Evolutionary conservation across 306 rosid species (phyloP), one percentile per base, ranked within the genome.

Genomic region (Coriaria nepalensis): DNA sequence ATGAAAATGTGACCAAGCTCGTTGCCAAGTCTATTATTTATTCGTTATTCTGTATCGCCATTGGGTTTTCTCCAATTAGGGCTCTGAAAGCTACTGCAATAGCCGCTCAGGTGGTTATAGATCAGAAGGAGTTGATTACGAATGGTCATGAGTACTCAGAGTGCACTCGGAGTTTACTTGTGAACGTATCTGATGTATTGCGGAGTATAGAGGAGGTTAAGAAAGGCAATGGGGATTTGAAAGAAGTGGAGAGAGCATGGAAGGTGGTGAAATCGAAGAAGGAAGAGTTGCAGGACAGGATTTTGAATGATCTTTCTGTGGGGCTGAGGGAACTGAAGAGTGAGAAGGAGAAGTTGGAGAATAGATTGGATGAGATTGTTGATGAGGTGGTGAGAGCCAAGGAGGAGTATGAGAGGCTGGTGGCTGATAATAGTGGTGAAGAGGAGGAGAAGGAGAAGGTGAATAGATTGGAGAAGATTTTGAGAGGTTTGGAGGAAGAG

Each of bases 251-350:
- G 66, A 52, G 0, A 46, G 80, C 82, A 2, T 35, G 70, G 79
- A 40, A 67, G 73, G 80, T 53, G 10, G 90, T 90, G 71, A 70
- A 67, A 49, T 40, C 15, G 67, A 73, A 66, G 77, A 81, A 73
- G 65, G 79, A 69, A 45, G 77, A 75, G 54, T 7, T 70, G 64
- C 67, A 57, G 49, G 56, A 36, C 2, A 79, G 63, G 63, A 74
- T 81, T 57, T 9, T 68, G 77, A 47, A 40, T 20, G 68, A 62
- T 54, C 72, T 88, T 37, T 44, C 74, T 59, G 69, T 6, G 67
- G 77, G 65, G 69, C 5, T 81, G 63, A 64, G 43, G 43, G 70
- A 60, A 49, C 37, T 84, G 71, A 78, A 45, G 75, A 66, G 47
- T 37, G 74, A 70, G 6, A 78, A 59, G 53, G 51, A 14, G 59